phyloP scores from a whole-genome alignment of 106 monocot species.

The Vanilla planifolia region DNA sequence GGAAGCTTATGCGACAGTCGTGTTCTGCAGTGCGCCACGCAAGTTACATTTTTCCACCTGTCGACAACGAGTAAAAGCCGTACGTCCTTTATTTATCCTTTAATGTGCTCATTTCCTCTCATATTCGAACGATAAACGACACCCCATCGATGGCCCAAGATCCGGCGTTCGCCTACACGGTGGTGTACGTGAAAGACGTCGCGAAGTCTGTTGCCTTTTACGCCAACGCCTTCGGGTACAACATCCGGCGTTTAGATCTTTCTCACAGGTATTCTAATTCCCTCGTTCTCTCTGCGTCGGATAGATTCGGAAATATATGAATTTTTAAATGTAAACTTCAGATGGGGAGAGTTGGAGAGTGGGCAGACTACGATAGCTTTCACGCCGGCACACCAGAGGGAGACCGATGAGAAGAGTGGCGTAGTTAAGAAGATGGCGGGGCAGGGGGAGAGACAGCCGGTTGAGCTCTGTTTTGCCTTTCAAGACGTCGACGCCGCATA shows the following conservation, averaged over 20 bases:
- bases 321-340: slow-evolving; percentile 27
- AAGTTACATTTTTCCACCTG: too few species aligned
- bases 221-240: slow-evolving; percentile 63
- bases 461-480: slow-evolving; percentile 78
- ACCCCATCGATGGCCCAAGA: too few species aligned
- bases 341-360: slow-evolving; percentile 80
- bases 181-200: slow-evolving; percentile 81
- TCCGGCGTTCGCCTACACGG: slow-evolving; percentile 67
- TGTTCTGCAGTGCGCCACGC: too few species aligned
- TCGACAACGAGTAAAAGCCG: too few species aligned
- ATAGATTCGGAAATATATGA: too few species aligned
- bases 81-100: too few species aligned
- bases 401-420: slow-evolving; percentile 59
- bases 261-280: slow-evolving; percentile 29
- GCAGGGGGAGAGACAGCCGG: slow-evolving; percentile 27
- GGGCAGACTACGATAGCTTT: slow-evolving; percentile 82
- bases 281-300: too few species aligned
- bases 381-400: slow-evolving; percentile 70
- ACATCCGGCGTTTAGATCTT: slow-evolving; percentile 55
- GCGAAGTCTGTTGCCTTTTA: slow-evolving; percentile 66
- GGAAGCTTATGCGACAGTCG: too few species aligned
- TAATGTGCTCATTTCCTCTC: too few species aligned
- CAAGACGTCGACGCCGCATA: slow-evolving; percentile 70
- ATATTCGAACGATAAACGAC: too few species aligned
- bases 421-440: slow-evolving; percentile 26